Evolutionary conservation across 2,329 filamentous ascomycete genomes (phyloP).

Genomic region (Rutstroemia sp.): DNA sequence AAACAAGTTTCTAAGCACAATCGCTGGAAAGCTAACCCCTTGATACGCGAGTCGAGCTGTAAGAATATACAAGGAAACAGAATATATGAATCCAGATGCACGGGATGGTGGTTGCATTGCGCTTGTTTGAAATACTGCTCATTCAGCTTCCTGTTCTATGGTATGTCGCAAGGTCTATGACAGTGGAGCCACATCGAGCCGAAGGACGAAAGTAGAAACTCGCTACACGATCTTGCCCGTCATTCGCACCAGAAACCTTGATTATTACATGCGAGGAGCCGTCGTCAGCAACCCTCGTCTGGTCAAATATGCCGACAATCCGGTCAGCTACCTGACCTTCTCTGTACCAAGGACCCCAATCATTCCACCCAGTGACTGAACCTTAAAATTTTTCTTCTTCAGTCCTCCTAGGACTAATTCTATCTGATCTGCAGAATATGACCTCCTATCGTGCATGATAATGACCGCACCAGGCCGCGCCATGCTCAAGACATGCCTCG

Average conservation of each 20-base stretch:
- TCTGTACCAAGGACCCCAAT: constrained; percentile 32
- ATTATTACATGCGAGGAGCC: background rate
- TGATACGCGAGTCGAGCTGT: no score
- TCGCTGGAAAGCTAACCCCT: no score
- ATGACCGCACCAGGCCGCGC: constrained; percentile 69
- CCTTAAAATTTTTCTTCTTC: constrained; percentile 57
- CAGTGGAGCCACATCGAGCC: no score
- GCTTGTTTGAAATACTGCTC: no score
- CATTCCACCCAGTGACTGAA: constrained; percentile 65
- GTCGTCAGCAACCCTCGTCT: background rate
- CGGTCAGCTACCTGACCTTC: background rate
- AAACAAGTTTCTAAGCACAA: no score
- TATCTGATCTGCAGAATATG: constrained; percentile 81
- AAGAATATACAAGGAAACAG: no score
- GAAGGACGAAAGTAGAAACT: no score
- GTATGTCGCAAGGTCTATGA: no score
- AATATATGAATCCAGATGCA: no score
- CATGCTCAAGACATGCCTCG: constrained; percentile 74
- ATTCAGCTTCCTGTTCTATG: no score
- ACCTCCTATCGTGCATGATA: constrained; percentile 76
- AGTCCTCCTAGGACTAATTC: constrained; percentile 64
- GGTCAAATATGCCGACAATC: background rate
- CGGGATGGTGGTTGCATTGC: no score
- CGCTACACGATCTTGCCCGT: no score
- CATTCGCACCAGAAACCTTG: background rate